phyloP scores from a whole-genome alignment of 2,329 filamentous ascomycete genomes.

The Alternaria sp. region DNA sequence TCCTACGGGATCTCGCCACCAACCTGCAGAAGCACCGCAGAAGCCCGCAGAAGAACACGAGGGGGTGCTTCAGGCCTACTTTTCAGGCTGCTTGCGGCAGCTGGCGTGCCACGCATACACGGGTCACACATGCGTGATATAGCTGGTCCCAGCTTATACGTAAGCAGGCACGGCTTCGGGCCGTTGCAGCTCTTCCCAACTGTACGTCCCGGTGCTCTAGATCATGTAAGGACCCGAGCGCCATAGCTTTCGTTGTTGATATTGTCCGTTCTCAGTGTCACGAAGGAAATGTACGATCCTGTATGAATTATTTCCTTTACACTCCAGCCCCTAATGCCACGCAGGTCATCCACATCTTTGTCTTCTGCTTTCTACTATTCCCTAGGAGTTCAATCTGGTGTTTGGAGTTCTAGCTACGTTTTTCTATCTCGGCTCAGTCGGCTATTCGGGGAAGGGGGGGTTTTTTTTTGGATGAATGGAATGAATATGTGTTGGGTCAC shows the following conservation, averaged over 20 bases:
- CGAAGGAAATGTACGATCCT: background rate
- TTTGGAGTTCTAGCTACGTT: background rate
- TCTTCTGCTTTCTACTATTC: background rate
- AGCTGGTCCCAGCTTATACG: constrained; percentile 3
- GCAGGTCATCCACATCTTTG: background rate
- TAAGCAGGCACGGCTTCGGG: constrained; percentile 22
- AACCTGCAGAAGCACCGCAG: constrained; percentile 3
- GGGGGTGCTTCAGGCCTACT: constrained; percentile 1
- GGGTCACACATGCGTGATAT: constrained; percentile 8
- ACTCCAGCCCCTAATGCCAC: background rate
- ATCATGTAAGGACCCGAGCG: background rate
- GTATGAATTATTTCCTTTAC: background rate
- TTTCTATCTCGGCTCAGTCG: constrained; percentile 1
- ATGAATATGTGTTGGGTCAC: constrained; percentile 10
- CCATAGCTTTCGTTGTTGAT: background rate
- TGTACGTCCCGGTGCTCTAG: background rate
- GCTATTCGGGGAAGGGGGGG: constrained; percentile 11
- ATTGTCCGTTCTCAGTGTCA: background rate
- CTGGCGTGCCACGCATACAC: constrained; percentile 2
- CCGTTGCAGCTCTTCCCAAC: constrained; percentile 21
- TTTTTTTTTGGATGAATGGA: constrained; percentile 12
- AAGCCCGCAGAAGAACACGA: constrained; percentile 3
- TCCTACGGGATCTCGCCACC: constrained; percentile 9
- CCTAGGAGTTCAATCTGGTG: background rate
- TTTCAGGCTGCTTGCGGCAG: background rate